Percentiles rank a stretch among this genome's conserved stretches.
Evolutionary conservation across 2,329 filamentous ascomycete species (phyloP).

Genomic region (Didymella sp.): DNA sequence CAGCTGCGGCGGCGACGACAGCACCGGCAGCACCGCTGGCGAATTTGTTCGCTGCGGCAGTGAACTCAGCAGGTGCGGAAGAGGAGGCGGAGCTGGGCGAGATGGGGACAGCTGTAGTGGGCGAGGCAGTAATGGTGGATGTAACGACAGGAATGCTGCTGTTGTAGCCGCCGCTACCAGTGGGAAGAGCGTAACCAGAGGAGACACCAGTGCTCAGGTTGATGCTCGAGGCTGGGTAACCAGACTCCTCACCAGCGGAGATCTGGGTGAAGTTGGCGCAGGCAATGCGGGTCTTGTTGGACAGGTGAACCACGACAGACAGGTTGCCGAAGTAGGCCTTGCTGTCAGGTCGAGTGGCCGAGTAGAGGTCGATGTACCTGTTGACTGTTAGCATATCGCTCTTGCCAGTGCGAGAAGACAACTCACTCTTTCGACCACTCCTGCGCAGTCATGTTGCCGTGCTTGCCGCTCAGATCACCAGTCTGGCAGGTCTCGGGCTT

Average conservation of each 20-base stretch:
- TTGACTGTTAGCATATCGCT: constrained; percentile 5
- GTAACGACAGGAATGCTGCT: constrained; percentile 8
- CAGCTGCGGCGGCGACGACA: constrained; percentile 30
- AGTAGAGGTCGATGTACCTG: constrained; percentile 59
- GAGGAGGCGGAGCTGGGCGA: constrained; percentile 23
- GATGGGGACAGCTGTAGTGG: constrained; percentile 23
- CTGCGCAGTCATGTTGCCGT: constrained; percentile 48
- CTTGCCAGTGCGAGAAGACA: constrained; percentile 44
- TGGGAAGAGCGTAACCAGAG: constrained; percentile 22
- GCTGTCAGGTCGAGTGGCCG: constrained; percentile 52
- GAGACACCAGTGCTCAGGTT: constrained; percentile 20
- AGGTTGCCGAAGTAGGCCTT: constrained; percentile 62
- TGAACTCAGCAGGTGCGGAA: constrained; percentile 25
- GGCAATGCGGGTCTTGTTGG: constrained; percentile 61
- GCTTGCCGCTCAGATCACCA: constrained; percentile 57
- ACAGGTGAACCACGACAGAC: constrained; percentile 62
- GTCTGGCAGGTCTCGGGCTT: constrained; percentile 52
- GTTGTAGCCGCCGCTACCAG: constrained; percentile 26
- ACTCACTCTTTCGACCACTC: constrained; percentile 51
- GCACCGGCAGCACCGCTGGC: constrained; percentile 32
- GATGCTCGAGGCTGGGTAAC: constrained; percentile 19
- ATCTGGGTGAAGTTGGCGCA: constrained; percentile 62
- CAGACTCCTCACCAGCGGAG: constrained; percentile 64
- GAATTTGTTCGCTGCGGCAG: constrained; percentile 30
- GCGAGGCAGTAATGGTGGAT: constrained; percentile 12